Base-by-base conservation (phyloP, 768 basidiomycete genomes). In the Hortiboletus campestris region DNA sequence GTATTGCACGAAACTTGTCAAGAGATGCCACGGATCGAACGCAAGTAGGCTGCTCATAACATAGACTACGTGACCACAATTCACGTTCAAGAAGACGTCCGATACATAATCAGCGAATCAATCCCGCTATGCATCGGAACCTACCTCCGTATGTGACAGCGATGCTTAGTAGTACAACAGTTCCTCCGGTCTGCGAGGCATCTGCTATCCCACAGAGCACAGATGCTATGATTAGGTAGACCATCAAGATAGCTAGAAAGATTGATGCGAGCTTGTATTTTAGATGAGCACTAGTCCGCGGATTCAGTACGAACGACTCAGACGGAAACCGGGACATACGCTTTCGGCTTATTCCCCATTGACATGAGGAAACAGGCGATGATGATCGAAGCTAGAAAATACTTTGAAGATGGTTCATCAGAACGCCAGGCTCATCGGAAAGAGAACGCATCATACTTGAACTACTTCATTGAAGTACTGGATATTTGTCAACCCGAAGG, bases 1-100 rank as follows among this genome's bases (percentile, higher is more conserved):
- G 66, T 97, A 99, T 47, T 91, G 93, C 14, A 86, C 62, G 66
- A 94, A 94, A 63, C 91, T 94, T 10, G 95, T 98, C 59, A 97
- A 46, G 76, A 98, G 85, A 73, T 98, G 96, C 92, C 93, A 95
- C 5, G 97, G 95, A 71, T 99, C 97, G 54, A 95, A 82, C 0
- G 93, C 91, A 39, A 98, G 74, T 38, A 97, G 60, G 57, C 88
- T 88, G 42, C 89, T 82, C 35, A 88, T 75, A 6, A 88, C 76
- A 71, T 91, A 97, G 38, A 90, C 86, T 87, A 51, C n/a, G 45
- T 28, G 25, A 1, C 49, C 19, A 28, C 39, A 14, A 29, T 64
- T 17, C 48, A n/a, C 46, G 39, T 55, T 41, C 53, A 31, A 19
- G 16, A 17, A 20, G 25, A 34, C n/a, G 4, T 31, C 16, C 14